These are phyloP conservation scores for Hypoxylon sp. DNA, from an alignment of 2,329 filamentous ascomycete genomes.

Conservation along the genomic window DNA sequence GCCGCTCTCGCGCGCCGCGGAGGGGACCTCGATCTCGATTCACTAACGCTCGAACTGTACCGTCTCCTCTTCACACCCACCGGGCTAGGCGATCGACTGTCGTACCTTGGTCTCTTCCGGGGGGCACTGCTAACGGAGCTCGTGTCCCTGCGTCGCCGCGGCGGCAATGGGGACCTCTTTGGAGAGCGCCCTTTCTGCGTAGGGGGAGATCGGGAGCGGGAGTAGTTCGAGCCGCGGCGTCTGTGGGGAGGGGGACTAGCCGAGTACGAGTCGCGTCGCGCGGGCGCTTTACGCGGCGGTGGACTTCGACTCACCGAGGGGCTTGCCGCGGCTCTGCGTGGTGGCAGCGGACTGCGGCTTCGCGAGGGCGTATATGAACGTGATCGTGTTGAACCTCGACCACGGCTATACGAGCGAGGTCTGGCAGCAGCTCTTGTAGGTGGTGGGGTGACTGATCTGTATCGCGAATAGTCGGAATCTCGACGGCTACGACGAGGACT, in stretches of 20 bases:
- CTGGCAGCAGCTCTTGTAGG: constrained; percentile 35
- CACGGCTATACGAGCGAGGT: constrained; percentile 42
- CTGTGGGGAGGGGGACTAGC: constrained; percentile 34
- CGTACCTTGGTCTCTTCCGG: constrained; percentile 42
- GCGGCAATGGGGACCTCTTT: constrained; percentile 36
- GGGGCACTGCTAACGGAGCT: constrained; percentile 40
- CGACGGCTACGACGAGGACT: constrained; percentile 42
- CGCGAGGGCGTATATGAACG: constrained; percentile 45
- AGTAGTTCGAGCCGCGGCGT: constrained; percentile 38
- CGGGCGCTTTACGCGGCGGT: constrained; percentile 38
- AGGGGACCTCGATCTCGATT: constrained; percentile 24
- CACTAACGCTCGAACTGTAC: constrained; percentile 36
- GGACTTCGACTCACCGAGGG: constrained; percentile 37
- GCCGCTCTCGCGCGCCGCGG: constrained; percentile 18
- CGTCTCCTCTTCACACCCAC: constrained; percentile 37
- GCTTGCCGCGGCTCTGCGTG: constrained; percentile 38
- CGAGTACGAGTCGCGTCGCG: constrained; percentile 41
- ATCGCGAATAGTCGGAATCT: constrained; percentile 42
- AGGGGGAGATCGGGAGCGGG: constrained; percentile 35
- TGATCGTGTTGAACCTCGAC: constrained; percentile 40
- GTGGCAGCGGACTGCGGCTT: constrained; percentile 42
- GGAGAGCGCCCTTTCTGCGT: constrained; percentile 31
- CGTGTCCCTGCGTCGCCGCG: constrained; percentile 37
- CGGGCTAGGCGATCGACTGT: constrained; percentile 43
- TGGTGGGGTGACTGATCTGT: constrained; percentile 42